Percentiles rank a stretch among this genome's conserved stretches.
phyloP scores from a whole-genome alignment of 768 basidiomycete genomes.

The Lactarius indigo region DNA sequence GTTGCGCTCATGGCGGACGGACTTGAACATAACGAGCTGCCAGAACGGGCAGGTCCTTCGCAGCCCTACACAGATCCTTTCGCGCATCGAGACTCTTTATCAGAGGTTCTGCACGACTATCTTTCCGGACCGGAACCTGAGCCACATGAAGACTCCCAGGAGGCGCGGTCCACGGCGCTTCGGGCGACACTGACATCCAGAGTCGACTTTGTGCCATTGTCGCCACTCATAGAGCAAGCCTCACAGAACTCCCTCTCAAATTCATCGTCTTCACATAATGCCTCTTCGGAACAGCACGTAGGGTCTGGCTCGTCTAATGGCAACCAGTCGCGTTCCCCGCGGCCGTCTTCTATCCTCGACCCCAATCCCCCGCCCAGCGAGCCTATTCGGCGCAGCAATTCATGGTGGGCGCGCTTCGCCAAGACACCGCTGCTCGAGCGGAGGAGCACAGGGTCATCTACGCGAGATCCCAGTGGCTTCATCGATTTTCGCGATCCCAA shows the following conservation, averaged over 20 bases:
- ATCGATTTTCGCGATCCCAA: constrained; percentile 76
- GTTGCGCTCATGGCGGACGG: constrained; percentile 33
- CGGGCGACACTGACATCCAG: constrained; percentile 27
- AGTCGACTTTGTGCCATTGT: constrained; percentile 34
- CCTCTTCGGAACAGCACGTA: constrained; percentile 13
- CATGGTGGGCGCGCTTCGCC: constrained; percentile 77
- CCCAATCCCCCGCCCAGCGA: constrained; percentile 40
- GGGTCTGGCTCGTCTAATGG: constrained; percentile 23
- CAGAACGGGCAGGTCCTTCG: constrained; percentile 3
- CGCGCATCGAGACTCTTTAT: constrained; percentile 27
- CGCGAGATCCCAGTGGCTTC: constrained; percentile 26
- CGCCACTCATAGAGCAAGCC: constrained; percentile 36
- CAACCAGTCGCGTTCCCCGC: constrained; percentile 27
- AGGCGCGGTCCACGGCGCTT: constrained; percentile 1
- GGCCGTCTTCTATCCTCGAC: constrained; percentile 43
- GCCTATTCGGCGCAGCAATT: constrained; percentile 61
- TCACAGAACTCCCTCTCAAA: constrained; percentile 29
- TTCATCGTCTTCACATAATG: constrained; percentile 18
- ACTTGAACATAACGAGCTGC: constrained; percentile 12
- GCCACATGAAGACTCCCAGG: constrained; percentile 11
- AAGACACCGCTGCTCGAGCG: constrained; percentile 63
- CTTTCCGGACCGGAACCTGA: constrained; percentile 24
- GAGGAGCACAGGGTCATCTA: constrained; percentile 38
- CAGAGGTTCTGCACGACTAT: constrained; percentile 8
- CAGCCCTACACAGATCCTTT: constrained; percentile 48